Evolutionary conservation across 2,329 filamentous ascomycete species (phyloP).

Genomic region (Berkeleyomyces rouxiae): DNA sequence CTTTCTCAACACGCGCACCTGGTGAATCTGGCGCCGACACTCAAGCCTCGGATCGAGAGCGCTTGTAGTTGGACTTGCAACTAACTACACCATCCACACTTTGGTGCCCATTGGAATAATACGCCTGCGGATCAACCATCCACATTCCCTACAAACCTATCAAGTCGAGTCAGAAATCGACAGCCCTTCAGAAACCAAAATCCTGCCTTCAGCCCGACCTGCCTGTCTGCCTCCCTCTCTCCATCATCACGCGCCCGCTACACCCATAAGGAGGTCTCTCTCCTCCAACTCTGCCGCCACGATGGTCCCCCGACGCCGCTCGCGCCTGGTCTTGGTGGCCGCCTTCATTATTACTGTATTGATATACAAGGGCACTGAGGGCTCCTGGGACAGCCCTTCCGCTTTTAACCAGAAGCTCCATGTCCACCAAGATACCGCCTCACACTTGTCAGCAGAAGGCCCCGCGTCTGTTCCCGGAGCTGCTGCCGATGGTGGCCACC

Average conservation of each 20-base stretch:
- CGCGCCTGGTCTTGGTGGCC: conserved; percentile 41
- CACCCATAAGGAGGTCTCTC: neutral
- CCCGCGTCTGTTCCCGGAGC: neutral
- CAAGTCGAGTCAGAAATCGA: no score
- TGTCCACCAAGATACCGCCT: neutral
- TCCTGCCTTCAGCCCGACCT: neutral
- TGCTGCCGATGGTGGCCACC: neutral
- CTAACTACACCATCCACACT: neutral
- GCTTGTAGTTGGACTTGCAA: no score
- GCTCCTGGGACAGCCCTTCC: conserved; percentile 18
- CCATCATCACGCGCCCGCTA: neutral
- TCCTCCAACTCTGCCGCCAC: neutral
- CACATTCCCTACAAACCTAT: neutral
- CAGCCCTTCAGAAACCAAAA: no score
- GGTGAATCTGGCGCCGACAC: no score
- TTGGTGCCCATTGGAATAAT: neutral
- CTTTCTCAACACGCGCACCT: neutral
- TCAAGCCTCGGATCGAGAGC: no score
- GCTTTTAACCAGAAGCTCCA: neutral
- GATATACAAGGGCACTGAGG: conserved; percentile 32
- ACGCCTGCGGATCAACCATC: neutral
- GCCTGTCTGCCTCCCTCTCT: neutral
- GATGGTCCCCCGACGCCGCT: conserved; percentile 36
- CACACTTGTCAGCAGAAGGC: neutral
- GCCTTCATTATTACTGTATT: conserved; percentile 38